Conservation (phyloP, 2,329 filamentous ascomycete genomes). For the Exserohilum turcica region DNA sequence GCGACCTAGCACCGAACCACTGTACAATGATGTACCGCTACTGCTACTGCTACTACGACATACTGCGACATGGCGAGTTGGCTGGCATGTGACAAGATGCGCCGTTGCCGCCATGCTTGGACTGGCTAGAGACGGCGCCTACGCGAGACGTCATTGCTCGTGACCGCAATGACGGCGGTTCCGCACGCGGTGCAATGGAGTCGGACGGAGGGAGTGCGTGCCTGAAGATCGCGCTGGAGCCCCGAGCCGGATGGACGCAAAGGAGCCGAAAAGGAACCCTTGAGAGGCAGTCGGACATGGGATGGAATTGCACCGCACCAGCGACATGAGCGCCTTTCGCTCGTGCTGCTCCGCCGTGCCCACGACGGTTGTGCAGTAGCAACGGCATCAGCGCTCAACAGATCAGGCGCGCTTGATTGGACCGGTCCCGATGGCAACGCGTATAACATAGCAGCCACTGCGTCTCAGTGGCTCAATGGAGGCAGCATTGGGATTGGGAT, state of each 20-base stretch:
- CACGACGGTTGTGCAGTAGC: slow-evolving; percentile 2
- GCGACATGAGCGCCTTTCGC: slow-evolving; percentile 11
- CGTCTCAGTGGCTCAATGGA: slow-evolving; percentile 22
- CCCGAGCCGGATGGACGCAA: neutral
- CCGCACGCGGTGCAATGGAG: slow-evolving; percentile 16
- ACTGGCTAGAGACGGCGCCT: slow-evolving; percentile 8
- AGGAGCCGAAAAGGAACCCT: neutral
- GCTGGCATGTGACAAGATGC: slow-evolving; percentile 7
- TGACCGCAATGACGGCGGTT: slow-evolving; percentile 9
- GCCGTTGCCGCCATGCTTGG: slow-evolving; percentile 1
- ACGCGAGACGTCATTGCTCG: slow-evolving; percentile 17
- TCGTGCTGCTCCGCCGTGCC: slow-evolving; percentile 7
- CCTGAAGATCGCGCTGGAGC: slow-evolving; percentile 16
- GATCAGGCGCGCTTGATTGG: slow-evolving; percentile 25
- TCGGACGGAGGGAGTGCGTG: slow-evolving; percentile 11
- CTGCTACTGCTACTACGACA: too few species aligned
- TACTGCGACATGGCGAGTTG: neutral
- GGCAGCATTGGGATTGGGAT: slow-evolving; percentile 29
- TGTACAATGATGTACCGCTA: slow-evolving; percentile 11
- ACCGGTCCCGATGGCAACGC: slow-evolving; percentile 7
- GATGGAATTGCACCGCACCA: neutral
- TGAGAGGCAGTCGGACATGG: neutral
- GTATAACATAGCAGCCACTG: slow-evolving; percentile 13
- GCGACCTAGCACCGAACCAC: neutral
- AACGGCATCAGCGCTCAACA: slow-evolving; percentile 13